Base-by-base conservation (phyloP, 208 protist species). In the Blastocrithidia nonstop region DNA sequence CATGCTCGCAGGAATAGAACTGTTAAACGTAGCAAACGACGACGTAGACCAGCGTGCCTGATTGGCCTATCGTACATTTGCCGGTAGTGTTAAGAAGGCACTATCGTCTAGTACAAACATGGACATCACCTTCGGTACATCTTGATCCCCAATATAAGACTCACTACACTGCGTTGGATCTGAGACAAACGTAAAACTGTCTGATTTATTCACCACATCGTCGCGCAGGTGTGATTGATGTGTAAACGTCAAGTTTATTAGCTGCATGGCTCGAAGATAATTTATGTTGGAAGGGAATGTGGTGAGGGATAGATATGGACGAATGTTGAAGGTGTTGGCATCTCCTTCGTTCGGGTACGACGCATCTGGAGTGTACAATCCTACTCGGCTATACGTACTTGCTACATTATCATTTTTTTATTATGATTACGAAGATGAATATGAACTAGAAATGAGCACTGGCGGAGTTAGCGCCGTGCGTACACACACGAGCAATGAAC, bases 401-500 rank as follows among this genome's bases (percentile, higher is more conserved):
- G n/a, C n/a, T n/a, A n/a, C n/a, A n/a, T n/a, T n/a, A n/a, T n/a
- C n/a, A n/a, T n/a, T n/a, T n/a, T n/a, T n/a, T n/a, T n/a, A n/a
- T n/a, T n/a, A n/a, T n/a, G n/a, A n/a, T n/a, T n/a, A n/a, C n/a
- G n/a, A n/a, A n/a, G n/a, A n/a, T n/a, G n/a, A n/a, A n/a, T n/a
- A n/a, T n/a, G n/a, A n/a, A n/a, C n/a, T n/a, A n/a, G n/a, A n/a
- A n/a, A n/a, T n/a, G n/a, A n/a, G n/a, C n/a, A n/a, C n/a, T 24
- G 63, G 54, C 13, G 72, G 72, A 31, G 60, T 41, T 9, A 27
- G 22, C 17, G 46, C 51, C 0, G 71, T 76, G 46, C 77, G 64
- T 6, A 70, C 73, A 52, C 83, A 93, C 23, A 93, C 83, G 23
- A 92, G 44, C 32, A 88, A 61, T 22, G 45, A 53, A n/a, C 50